Evolutionary conservation across 2,329 filamentous ascomycete species (phyloP).

Genomic region (Aureobasidium sp.): DNA sequence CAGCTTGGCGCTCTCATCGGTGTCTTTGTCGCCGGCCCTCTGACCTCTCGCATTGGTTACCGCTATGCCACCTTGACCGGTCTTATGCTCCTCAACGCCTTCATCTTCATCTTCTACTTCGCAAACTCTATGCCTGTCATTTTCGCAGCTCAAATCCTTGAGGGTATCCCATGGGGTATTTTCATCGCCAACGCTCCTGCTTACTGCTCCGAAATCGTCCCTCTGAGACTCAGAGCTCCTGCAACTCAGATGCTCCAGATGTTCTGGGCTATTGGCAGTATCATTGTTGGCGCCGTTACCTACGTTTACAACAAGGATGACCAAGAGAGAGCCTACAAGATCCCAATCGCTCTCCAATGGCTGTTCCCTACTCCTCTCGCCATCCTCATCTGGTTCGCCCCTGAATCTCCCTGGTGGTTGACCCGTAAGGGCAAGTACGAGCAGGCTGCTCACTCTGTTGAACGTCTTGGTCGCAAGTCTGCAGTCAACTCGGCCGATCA

Average conservation of each 20-base stretch:
- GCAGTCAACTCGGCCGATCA: constrained; percentile 47
- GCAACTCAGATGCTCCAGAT: constrained; percentile 58
- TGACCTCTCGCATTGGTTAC: constrained; percentile 54
- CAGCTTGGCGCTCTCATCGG: constrained; percentile 54
- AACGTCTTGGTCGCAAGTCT: constrained; percentile 42
- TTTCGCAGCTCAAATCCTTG: constrained; percentile 50
- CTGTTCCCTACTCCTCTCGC: constrained; percentile 51
- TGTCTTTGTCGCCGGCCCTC: constrained; percentile 52
- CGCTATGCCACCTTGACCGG: constrained; percentile 51
- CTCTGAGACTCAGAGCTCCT: constrained; percentile 50
- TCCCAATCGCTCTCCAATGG: constrained; percentile 53
- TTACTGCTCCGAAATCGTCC: constrained; percentile 56
- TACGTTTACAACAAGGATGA: constrained; percentile 39
- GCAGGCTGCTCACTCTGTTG: constrained; percentile 40
- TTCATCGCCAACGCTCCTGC: constrained; percentile 60
- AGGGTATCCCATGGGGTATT: constrained; percentile 59
- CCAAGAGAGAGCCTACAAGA: constrained; percentile 32
- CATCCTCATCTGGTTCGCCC: constrained; percentile 45
- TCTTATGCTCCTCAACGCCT: constrained; percentile 51
- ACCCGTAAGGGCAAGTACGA: constrained; percentile 42
- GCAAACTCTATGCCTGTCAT: constrained; percentile 40
- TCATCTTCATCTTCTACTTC: constrained; percentile 56
- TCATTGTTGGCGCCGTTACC: constrained; percentile 53
- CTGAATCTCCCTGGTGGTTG: constrained; percentile 50
- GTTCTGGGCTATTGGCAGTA: constrained; percentile 57